Base-by-base conservation (phyloP, 208 protist species). In the Tetramitus jugosus region DNA sequence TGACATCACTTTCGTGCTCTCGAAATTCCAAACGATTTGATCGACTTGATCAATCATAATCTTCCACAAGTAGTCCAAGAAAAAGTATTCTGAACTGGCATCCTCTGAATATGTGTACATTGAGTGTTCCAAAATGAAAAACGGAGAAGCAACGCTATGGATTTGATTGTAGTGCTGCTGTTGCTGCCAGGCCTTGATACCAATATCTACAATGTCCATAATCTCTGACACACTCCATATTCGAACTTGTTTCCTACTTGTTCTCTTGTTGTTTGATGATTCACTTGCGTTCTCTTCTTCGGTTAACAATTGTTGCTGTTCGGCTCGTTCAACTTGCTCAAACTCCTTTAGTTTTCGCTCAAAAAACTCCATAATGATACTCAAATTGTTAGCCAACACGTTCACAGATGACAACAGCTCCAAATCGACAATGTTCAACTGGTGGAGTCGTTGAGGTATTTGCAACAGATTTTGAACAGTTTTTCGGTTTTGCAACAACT, bases 401-500 rank as follows among this genome's bases (percentile, higher is more conserved):
- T 7, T 33, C 29, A 33, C 26, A 64, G 60, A 37, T 23, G 26
- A 37, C 29, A 26, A 39, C 14, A 67, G 2, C 17, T 37, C 39
- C 26, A 46, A n/a, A 4, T 71, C 35, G 29, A 31, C 49, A 33
- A 49, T 71, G 0, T 49, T 35, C 3, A 71, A 49, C 31, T 71
- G 26, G 6, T 35, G 33, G 20, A 71, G 31, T 42, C 35, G 14
- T 31, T 40, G 4, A 4, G 3, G 2, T 31, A 71, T 31, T 29
- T 71, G n/a, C 31, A 49, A 23, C 3, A 71, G 20, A 13, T 49
- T 71, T 35, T 71, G 31, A 37, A 71, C n/a, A 4, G 49, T 40
- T 35, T 40, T 29, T 49, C 65, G 37, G 26, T 71, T 17, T 35
- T 71, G 49, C 33, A 71, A 46, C 33, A 71, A 71, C 29, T 71